These are phyloP conservation scores for Candida awuae DNA, from an alignment of 805 yeast species.

Conservation along the genomic window DNA sequence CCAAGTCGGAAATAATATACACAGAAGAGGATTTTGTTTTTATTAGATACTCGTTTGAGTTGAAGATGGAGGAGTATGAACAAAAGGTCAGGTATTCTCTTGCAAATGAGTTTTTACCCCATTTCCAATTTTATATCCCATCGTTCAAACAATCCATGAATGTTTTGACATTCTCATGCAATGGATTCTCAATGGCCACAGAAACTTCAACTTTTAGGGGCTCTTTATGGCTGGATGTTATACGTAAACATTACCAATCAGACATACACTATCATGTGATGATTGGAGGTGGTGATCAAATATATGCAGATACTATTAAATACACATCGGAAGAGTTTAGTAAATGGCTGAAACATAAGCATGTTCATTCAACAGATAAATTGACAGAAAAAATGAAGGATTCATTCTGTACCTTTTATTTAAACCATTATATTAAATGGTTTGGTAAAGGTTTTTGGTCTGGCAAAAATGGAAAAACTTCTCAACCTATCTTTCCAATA, in stretches of 20 bases:
- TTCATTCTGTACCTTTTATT: constrained; percentile 59
- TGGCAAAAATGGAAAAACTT: constrained; percentile 58
- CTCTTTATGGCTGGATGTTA: constrained; percentile 80
- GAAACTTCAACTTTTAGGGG: constrained; percentile 62
- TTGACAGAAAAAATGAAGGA: constrained; percentile 39
- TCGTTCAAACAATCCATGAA: constrained; percentile 62
- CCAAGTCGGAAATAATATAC: constrained; percentile 35
- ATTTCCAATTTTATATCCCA: constrained; percentile 66
- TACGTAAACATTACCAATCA: constrained; percentile 50
- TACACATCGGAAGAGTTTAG: constrained; percentile 43
- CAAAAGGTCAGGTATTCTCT: constrained; percentile 58
- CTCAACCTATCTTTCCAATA: constrained; percentile 60
- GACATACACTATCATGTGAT: constrained; percentile 68
- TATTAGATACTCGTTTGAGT: constrained; percentile 54
- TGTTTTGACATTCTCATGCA: constrained; percentile 77
- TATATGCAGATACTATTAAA: constrained; percentile 80
- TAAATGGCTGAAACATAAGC: constrained; percentile 55
- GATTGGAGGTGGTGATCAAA: constrained; percentile 97
- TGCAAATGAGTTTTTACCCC: constrained; percentile 33
- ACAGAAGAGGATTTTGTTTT: constrained; percentile 43
- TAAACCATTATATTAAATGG: constrained; percentile 75
- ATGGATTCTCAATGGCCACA: constrained; percentile 75
- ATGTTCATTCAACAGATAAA: constrained; percentile 33
- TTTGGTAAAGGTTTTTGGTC: constrained; percentile 85
- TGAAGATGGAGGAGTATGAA: constrained; percentile 42